Percentiles rank a stretch among this genome's conserved stretches.
phyloP scores from a whole-genome alignment of 257 asterid genomes.

The Solanum virginianum region DNA sequence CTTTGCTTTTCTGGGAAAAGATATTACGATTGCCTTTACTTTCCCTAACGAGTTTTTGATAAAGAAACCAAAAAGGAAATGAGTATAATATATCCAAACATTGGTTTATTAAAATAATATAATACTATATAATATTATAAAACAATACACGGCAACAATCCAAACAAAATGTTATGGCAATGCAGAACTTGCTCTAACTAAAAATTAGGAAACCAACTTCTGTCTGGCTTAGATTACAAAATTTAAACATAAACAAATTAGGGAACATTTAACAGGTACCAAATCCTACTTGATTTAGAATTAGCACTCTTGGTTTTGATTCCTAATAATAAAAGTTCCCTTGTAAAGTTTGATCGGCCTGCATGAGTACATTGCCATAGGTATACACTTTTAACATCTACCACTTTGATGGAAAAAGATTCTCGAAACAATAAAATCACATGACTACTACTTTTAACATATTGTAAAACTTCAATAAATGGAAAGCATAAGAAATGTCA shows the following conservation, averaged over 20 bases:
- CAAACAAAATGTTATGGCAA: background rate
- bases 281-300: background rate
- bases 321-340: background rate
- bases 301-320: background rate
- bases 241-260: background rate
- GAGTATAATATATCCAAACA: no score
- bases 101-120: no score
- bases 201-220: background rate
- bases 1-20: background rate
- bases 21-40: background rate
- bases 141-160: no score
- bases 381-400: background rate
- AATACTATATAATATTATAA: no score
- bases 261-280: background rate
- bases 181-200: background rate
- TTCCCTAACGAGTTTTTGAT: background rate
- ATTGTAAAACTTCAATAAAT: background rate
- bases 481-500: constrained; percentile 11
- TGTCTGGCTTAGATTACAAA: background rate
- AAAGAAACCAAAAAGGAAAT: background rate
- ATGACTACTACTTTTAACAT: background rate
- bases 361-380: background rate
- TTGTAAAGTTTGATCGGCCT: background rate
- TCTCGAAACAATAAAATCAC: no score
- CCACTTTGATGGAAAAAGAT: no score